Base-by-base conservation (phyloP, 306 rosid genomes). In the Chamaecrista fasciculata region DNA sequence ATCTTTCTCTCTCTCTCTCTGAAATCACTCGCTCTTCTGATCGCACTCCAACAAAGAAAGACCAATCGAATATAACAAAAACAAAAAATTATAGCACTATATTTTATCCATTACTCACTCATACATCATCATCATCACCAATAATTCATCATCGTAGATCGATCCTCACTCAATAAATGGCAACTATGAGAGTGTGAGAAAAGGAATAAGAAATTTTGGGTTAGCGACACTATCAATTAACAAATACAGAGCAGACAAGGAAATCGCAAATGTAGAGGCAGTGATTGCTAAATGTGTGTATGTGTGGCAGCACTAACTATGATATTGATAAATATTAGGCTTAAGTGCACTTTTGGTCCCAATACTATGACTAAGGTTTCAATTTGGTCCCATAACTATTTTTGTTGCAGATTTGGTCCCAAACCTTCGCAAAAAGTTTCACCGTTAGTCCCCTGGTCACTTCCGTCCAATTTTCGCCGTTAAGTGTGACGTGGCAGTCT, bases 1-100 rank as follows among this genome's bases (percentile, higher is more conserved):
- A 85, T 51, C 20, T 34, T 21, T 79, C 50, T 66, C 64, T 46
- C 34, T 47, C 21, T 58, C 48, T 56, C 43, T 50, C 58, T 70
- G 71, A 43, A 51, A 14, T 61, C 47, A 55, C 15, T 53, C 19
- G 31, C 11, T 21, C 11, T 51, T 34, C 62, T 8, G 66, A 39
- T 31, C 62, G 42, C 62, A 44, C 55, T 23, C 8, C 55, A 14
- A 15, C 31, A 26, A 47, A 23, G 25, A 21, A 26, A 29, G 20
- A 3, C 33, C 5, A 29, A 42, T 64, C n/a, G n/a, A n/a, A n/a
- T 36, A 69, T 69, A 60, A 31, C 34, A 50, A 2, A 10, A 23
- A 48, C 4, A 10, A 23, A 48, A 11, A n/a, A n/a, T n/a, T n/a
- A n/a, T n/a, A 33, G 1, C 29, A n/a, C 1, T 29, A 69, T 49